Base-by-base conservation (phyloP, 208 protist genomes). In the Crithidia sp. region DNA sequence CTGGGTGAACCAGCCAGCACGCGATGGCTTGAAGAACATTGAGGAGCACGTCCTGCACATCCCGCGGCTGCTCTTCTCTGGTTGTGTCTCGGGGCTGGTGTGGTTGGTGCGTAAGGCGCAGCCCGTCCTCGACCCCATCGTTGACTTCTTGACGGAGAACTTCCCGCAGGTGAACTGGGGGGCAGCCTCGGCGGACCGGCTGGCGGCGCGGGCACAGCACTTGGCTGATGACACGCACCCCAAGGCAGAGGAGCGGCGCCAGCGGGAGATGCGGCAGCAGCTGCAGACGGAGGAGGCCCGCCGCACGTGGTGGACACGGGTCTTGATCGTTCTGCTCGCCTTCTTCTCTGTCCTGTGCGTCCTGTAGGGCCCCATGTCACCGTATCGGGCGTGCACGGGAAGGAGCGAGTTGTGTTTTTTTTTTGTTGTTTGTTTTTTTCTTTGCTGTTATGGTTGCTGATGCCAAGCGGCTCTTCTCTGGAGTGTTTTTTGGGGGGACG, bases 1-100 rank as follows among this genome's bases (percentile, higher is more conserved):
- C 17, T 96, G 92, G 92, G 74, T 96, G 61, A 94, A 96, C 83
- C 88, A 87, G 14, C 89, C 92, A 3, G 89, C 92, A 17, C 87
- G 92, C 2, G 79, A 84, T n/a, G 89, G 89, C 10, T 62, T 96
- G 19, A 84, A 85, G 64, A 90, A 93, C 76, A 60, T 95, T 52
- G 92, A 96, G 67, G 84, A 83, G 57, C 86, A 95, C 67, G 86
- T 89, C n/a, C 58, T 96, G 60, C 89, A 96, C 80, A 71, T 95
- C 55, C 92, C 92, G 0, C 89, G 88, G n/a, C 74, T 96, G 12
- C 71, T 96, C 17, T 94, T 94, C 66, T 71, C 84, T 44, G 74
- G 74, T 41, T 83, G 83, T 44, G 87, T 94, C 13, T 87, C 82
- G 19, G 84, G 85, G 9, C 16, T 91, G 12, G 87, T 82, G 61